A percentile compares a stretch with the other conserved stretches of the same genome.
These are phyloP conservation scores for Trichoderma sp. DNA, from an alignment of 2,329 filamentous ascomycete species.

Conservation along the genomic window DNA sequence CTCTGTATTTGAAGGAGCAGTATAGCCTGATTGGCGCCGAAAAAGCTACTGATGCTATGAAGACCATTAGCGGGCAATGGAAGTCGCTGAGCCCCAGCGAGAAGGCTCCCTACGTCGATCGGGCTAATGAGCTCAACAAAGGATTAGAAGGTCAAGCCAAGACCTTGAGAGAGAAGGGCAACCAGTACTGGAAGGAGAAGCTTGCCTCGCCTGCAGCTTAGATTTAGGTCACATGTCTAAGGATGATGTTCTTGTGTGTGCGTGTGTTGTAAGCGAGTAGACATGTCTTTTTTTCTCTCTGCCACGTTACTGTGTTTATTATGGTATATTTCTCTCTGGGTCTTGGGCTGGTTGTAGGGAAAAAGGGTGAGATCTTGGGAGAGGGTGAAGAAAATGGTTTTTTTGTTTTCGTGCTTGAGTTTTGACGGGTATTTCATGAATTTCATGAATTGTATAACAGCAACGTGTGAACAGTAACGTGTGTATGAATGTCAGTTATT, in stretches of 20 bases:
- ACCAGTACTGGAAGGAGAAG: constrained; percentile 26
- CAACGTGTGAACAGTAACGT: not conserved
- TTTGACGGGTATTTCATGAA: not conserved
- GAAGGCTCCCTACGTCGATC: constrained; percentile 44
- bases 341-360: not conserved
- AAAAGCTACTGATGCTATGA: constrained; percentile 27
- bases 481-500: not conserved
- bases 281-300: not conserved
- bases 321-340: not conserved
- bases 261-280: not conserved
- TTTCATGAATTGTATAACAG: not conserved
- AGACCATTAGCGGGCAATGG: constrained; percentile 43
- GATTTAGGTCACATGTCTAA: not conserved
- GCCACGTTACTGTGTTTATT: not conserved
- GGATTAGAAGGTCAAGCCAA: constrained; percentile 28
- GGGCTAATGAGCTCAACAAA: constrained; percentile 25
- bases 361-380: not conserved
- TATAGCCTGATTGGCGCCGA: constrained; percentile 34
- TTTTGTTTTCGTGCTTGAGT: not conserved
- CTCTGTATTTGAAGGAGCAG: constrained; percentile 42
- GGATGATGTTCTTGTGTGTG: not conserved
- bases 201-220: not conserved
- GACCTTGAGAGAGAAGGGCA: constrained; percentile 33
- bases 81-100: constrained; percentile 43
- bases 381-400: not conserved